These are phyloP conservation scores for Detonula confervacea DNA, from an alignment of 352 stramenopile genomes.

Conservation along the genomic window DNA sequence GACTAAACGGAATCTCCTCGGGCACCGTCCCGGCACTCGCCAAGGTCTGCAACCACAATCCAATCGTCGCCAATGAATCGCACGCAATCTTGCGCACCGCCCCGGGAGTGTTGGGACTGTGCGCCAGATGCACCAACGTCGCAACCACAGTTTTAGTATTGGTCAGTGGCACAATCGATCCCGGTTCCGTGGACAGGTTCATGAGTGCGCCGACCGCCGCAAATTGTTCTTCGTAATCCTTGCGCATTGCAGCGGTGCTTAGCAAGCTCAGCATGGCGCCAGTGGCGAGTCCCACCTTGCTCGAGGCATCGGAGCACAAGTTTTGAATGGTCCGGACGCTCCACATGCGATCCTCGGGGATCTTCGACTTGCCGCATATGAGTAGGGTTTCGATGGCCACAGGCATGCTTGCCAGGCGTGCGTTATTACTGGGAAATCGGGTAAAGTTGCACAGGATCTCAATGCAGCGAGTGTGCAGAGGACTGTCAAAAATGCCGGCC, in stretches of 20 bases:
- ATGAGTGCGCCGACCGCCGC: slow-evolving; percentile 67
- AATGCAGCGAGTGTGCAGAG: slow-evolving; percentile 76
- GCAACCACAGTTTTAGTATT: slow-evolving; percentile 81
- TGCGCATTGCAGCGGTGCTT: slow-evolving; percentile 64
- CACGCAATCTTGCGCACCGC: slow-evolving; percentile 69
- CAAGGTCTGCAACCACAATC: slow-evolving; percentile 80
- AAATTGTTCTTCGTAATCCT: slow-evolving; percentile 67
- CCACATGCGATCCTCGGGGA: slow-evolving; percentile 66
- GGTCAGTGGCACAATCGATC: slow-evolving; percentile 73
- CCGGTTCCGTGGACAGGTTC: slow-evolving; percentile 81
- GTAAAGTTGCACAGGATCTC: slow-evolving; percentile 81
- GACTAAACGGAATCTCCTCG: slow-evolving; percentile 52
- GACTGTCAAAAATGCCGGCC: slow-evolving; percentile 53
- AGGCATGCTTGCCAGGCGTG: slow-evolving; percentile 49
- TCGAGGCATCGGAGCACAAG: slow-evolving; percentile 62
- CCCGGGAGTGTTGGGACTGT: slow-evolving; percentile 59
- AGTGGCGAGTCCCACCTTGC: slow-evolving; percentile 63
- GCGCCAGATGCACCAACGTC: slow-evolving; percentile 74
- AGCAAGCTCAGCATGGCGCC: slow-evolving; percentile 59
- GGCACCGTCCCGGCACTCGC: slow-evolving; percentile 69
- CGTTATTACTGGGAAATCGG: slow-evolving; percentile 72
- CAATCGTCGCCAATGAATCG: slow-evolving; percentile 72
- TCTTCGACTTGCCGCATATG: slow-evolving; percentile 50
- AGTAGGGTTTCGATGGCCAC: slow-evolving; percentile 63
- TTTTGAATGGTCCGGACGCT: slow-evolving; percentile 75